Evolutionary conservation across 805 yeast species (phyloP), one percentile per base, ranked within the genome.

Genomic region (Nakazawaea ambrosiae): DNA sequence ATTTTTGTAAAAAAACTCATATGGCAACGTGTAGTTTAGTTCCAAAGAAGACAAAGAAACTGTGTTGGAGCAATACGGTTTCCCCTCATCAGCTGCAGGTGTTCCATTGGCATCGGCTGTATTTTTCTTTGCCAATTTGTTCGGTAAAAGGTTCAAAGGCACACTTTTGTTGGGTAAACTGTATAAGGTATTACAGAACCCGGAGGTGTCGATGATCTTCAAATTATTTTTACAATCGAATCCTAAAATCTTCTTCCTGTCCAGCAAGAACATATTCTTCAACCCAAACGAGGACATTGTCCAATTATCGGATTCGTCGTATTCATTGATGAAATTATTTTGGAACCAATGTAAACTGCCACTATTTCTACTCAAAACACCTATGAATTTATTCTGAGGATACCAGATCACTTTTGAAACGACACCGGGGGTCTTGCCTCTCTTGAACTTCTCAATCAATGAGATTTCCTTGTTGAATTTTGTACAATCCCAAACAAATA

Each of bases 331-430:
- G 14, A 44, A 47, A 50, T 69, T 67, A 42, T 67, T 70, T 37
- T 66, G 66, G 50, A 72, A 80, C 69, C 80, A 76, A 48, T 80
- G 87, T 15, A 81, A 54, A 1, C 82, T 69, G 0, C 87, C 87
- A 11, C 71, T 62, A 4, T 63, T 54, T 38, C 62, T 60, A 19
- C 80, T 78, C 14, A 76, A 61, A 29, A 78, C 58, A 0, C 78
- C 73, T 42, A 78, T 48, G 10, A 62, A 61, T 4, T 49, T 43
- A 32, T 70, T 67, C 34, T 62, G 63, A 6, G 58, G 55, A 26
- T 64, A 65, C 87, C 88, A 81, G 19, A 68, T 50, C 4, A 79
- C 55, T 15, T 70, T 65, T 24, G 61, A 59, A 17, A 79, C 66
- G 2, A 63, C 51, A 0, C 83, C 74, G 5, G 77, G 66, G 1